Base-by-base conservation (phyloP, 2,329 filamentous ascomycete species). In the Ophiostoma quercus region DNA sequence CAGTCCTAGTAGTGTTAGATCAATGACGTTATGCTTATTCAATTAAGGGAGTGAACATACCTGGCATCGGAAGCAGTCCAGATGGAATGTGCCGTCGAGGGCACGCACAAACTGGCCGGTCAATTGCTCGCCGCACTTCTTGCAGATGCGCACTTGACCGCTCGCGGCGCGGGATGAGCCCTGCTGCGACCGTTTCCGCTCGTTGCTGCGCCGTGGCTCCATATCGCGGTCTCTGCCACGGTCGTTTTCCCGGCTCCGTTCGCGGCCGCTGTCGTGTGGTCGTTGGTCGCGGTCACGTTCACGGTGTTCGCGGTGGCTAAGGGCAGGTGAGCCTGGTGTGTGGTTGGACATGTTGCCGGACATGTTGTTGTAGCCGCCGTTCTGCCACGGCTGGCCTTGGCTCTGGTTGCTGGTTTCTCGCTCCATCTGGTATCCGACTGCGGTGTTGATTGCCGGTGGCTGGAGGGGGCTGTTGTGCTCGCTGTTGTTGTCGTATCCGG, bases 1-100 rank as follows among this genome's bases (percentile, higher is more conserved):
- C 95, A 99, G 79, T 99, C 95, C 94, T 98, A 8, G 32, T 67
- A 41, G 22, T 8, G 32, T 82, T 86, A 97, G 70, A 29, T 29
- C 25, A 29, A 29, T 29, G 25, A 2, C 25, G 25, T 29, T 29
- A 29, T 29, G 25, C 2, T 29, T 29, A 29, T 1, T 29, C 25
- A 29, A 29, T 29, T 2, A 29, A 29, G 25, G 25, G 25, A 29
- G 25, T 29, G 25, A 2, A 3, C 88, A 82, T 86, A 97, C 94
- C 81, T 92, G 88, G 80, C 95, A 99, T 78, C 92, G 96, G 81
- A 99, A 99, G 84, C 95, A 99, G 79, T 99, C 94, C 74, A 99
- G 82, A 82, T 99, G 95, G 79, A 92, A 99, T 68, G 94, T 98
- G 71, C 93, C 94, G 69, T 94, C 92, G 69, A 99, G 82, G 65